Conservation (phyloP, 1,139 yeast genomes). For the Protomyces macrosporus region DNA sequence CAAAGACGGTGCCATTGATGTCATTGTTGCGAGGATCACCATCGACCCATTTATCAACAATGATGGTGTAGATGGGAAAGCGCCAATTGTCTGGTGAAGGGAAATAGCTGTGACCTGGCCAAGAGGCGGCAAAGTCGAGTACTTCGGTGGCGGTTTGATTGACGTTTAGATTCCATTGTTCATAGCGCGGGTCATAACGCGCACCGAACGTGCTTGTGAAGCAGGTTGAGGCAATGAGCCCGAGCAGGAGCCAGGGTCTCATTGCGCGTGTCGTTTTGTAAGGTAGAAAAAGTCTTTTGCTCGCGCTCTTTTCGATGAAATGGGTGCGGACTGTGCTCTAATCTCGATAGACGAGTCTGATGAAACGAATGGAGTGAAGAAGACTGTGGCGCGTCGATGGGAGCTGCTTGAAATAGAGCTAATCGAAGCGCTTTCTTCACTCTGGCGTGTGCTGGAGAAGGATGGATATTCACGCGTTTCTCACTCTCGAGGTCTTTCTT, state of each 20-base stretch:
- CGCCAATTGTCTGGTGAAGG: constrained; percentile 28
- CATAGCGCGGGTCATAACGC: constrained; percentile 1
- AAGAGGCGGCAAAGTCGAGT: constrained; percentile 23
- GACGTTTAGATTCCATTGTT: constrained; percentile 25
- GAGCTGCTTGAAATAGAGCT: no score
- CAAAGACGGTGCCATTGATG: constrained; percentile 26
- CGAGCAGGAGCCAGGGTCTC: background rate
- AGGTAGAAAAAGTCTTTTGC: no score
- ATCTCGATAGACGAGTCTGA: no score
- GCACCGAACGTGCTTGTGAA: background rate
- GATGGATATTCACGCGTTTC: no score
- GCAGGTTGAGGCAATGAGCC: background rate
- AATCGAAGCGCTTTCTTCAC: no score
- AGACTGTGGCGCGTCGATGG: no score
- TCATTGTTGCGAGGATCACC: constrained; percentile 28
- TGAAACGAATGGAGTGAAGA: no score
- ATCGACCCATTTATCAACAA: constrained; percentile 27
- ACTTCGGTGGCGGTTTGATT: constrained; percentile 21
- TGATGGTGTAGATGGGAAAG: constrained; percentile 26
- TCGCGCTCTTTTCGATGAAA: no score
- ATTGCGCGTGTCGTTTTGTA: background rate
- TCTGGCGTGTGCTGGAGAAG: no score
- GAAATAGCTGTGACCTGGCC: constrained; percentile 21
- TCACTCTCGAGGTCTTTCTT: no score
- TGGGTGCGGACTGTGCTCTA: no score